Percentiles rank a stretch among this genome's conserved stretches.
These are phyloP conservation scores for Phytophthora lateralis DNA, from an alignment of 352 stramenopile genomes.

Conservation along the genomic window DNA sequence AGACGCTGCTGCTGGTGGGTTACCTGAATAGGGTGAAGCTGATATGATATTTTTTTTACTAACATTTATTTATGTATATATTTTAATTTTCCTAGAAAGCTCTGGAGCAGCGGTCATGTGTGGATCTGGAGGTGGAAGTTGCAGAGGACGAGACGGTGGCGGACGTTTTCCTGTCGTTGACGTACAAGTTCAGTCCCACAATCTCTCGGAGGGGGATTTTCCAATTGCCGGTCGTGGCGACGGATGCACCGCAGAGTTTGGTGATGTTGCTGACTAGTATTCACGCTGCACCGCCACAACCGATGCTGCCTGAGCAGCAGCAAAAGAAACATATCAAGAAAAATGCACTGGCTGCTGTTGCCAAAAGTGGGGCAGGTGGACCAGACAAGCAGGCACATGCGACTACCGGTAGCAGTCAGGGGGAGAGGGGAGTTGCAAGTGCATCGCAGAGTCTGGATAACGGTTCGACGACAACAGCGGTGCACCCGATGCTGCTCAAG, in stretches of 20 bases:
- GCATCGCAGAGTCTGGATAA: constrained; percentile 17
- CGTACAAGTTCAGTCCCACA: constrained; percentile 67
- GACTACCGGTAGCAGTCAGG: constrained; percentile 4
- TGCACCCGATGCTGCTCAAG: constrained; percentile 42
- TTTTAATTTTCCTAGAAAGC: constrained; percentile 38
- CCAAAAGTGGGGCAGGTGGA: background rate
- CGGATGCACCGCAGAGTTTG: constrained; percentile 32
- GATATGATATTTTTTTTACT: background rate
- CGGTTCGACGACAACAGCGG: constrained; percentile 2
- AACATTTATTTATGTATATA: constrained; percentile 1
- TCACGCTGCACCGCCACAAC: constrained; percentile 36
- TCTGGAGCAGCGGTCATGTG: constrained; percentile 40
- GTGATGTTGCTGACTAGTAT: constrained; percentile 47
- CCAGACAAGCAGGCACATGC: background rate
- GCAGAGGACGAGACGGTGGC: constrained; percentile 14
- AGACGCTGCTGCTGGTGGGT: constrained; percentile 41
- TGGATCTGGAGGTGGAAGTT: constrained; percentile 41
- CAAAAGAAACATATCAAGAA: constrained; percentile 15
- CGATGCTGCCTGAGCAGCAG: constrained; percentile 43
- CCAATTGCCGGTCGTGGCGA: constrained; percentile 40
- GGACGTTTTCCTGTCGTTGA: constrained; percentile 44
- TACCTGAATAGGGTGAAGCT: background rate
- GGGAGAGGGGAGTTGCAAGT: background rate
- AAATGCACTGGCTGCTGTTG: background rate
- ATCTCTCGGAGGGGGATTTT: constrained; percentile 62